Evolutionary conservation across 164 flowering plant genomes (phyloP).

Genomic region (Nymphaea colorata): DNA sequence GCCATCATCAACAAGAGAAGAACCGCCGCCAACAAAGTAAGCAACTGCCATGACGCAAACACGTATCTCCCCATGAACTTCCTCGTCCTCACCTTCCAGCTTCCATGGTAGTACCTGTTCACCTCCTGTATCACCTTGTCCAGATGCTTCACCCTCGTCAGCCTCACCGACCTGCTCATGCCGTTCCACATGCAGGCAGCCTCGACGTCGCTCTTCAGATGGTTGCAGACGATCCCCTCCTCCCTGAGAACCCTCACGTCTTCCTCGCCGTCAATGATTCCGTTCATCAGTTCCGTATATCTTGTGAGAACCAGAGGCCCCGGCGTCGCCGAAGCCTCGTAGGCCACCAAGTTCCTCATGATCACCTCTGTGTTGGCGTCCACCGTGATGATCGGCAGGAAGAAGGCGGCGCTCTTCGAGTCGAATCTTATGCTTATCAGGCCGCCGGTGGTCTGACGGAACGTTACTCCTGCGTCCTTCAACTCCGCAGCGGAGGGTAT

Average conservation of each 20-base stretch:
- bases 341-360: constrained; percentile 21
- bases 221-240: constrained; percentile 10
- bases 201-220: constrained; percentile 16
- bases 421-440: constrained; percentile 13
- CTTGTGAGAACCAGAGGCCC: constrained; percentile 15
- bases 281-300: constrained; percentile 21
- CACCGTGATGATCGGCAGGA: constrained; percentile 10
- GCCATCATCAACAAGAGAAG: constrained; percentile 9
- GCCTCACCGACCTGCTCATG: constrained; percentile 13
- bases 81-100: constrained; percentile 10
- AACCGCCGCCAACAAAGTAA: constrained; percentile 13
- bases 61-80: constrained; percentile 12
- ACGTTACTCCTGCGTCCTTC: constrained; percentile 4
- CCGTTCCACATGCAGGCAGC: constrained; percentile 16
- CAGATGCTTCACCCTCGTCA: constrained; percentile 10
- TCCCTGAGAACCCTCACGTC: constrained; percentile 18
- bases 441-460: constrained; percentile 3
- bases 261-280: constrained; percentile 17
- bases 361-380: constrained; percentile 12
- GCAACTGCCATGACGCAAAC: constrained; percentile 14
- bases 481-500: constrained; percentile 10
- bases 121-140: constrained; percentile 16
- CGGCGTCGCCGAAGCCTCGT: constrained; percentile 10
- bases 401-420: constrained; percentile 1
- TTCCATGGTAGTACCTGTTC: constrained; percentile 9